phyloP scores from a whole-genome alignment of 2,329 filamentous ascomycete species.

The Bipolaris sorokiniana region DNA sequence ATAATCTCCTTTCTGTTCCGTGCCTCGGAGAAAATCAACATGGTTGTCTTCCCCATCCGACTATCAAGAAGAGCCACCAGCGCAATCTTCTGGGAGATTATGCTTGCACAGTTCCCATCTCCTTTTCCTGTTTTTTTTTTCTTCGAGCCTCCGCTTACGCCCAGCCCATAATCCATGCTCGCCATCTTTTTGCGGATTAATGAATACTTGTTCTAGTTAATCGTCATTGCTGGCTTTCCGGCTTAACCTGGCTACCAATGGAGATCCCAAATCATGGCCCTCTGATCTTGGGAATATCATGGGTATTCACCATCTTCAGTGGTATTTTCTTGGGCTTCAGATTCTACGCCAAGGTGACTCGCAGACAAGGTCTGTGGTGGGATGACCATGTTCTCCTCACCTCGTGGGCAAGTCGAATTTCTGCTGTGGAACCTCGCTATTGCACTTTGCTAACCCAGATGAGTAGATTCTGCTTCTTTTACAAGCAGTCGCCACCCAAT shows the following conservation, averaged over 20 bases:
- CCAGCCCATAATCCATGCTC: background rate
- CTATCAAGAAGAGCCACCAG: constrained; percentile 1
- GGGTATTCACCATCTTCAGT: constrained; percentile 30
- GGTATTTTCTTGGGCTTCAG: constrained; percentile 31
- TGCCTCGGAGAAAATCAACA: constrained; percentile 4
- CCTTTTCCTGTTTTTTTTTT: background rate
- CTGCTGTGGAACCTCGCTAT: background rate
- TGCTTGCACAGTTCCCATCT: background rate
- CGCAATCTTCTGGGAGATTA: constrained; percentile 3
- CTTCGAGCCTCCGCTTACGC: background rate
- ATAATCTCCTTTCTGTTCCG: background rate
- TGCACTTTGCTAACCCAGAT: constrained; percentile 1
- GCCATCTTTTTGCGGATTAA: constrained; percentile 1
- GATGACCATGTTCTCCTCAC: constrained; percentile 37
- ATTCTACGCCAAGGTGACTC: constrained; percentile 36
- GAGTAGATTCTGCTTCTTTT: constrained; percentile 31
- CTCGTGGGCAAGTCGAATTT: constrained; percentile 30
- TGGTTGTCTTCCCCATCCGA: background rate
- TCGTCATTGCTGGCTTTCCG: constrained; percentile 7
- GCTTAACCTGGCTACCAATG: constrained; percentile 13
- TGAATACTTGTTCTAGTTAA: background rate
- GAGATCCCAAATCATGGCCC: constrained; percentile 31
- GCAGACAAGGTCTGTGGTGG: constrained; percentile 37
- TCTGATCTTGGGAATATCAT: constrained; percentile 33
- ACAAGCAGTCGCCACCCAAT: constrained; percentile 29